Conservation (phyloP, 1,139 yeast genomes). For the Saccharomyces uvarum region DNA sequence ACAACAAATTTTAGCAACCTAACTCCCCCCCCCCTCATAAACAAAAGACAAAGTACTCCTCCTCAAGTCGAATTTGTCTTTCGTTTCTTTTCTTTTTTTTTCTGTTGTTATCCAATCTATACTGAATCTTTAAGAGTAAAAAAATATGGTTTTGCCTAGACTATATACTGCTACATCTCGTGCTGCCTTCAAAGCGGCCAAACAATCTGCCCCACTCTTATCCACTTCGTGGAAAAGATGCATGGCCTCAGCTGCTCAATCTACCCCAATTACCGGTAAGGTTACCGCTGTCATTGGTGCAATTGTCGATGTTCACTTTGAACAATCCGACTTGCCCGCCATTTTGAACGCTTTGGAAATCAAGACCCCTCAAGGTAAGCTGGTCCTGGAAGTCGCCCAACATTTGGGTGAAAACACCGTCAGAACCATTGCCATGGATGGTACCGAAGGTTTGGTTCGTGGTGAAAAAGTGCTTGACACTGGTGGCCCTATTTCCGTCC, state of each 20-base stretch:
- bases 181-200: slow-evolving; percentile 84
- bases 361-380: slow-evolving; percentile 57
- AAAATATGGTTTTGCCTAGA: slow-evolving; percentile 72
- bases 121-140: not conserved
- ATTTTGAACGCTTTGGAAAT: slow-evolving; percentile 94
- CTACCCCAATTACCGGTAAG: slow-evolving; percentile 75
- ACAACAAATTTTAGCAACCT: slow-evolving; percentile 1
- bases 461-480: slow-evolving; percentile 89
- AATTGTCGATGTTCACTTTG: slow-evolving; percentile 98
- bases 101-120: not conserved
- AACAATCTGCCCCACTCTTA: slow-evolving; percentile 58
- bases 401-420: slow-evolving; percentile 99
- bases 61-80: not conserved
- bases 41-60: not conserved
- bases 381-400: slow-evolving; percentile 97
- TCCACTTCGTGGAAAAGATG: slow-evolving; percentile 51
- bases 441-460: slow-evolving; percentile 99
- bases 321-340: slow-evolving; percentile 94
- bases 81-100: slow-evolving; percentile 2
- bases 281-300: slow-evolving; percentile 99
- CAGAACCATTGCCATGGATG: slow-evolving; percentile 99
- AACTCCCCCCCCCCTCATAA: not conserved
- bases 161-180: slow-evolving; percentile 83
- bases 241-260: slow-evolving; percentile 74
- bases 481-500: slow-evolving; percentile 97